Evolutionary conservation across 768 basidiomycete species (phyloP).

Genomic region (Boletus fagicola): DNA sequence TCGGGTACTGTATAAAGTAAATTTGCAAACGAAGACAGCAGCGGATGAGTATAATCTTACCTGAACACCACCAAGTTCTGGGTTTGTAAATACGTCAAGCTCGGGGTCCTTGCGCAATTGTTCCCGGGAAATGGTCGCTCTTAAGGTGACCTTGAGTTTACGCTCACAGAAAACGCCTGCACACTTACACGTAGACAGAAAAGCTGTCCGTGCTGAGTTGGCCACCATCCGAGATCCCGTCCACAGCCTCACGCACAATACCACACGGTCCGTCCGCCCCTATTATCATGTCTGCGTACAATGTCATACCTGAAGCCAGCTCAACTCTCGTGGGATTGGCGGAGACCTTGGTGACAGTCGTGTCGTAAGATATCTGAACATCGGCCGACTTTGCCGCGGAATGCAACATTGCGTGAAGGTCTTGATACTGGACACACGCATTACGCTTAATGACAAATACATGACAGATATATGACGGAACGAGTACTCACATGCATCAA

Average conservation of each 20-base stretch:
- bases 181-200: slow-evolving; percentile 43
- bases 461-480: not conserved
- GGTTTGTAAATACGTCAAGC: slow-evolving; percentile 26
- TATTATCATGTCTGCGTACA: slow-evolving; percentile 50
- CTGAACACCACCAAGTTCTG: slow-evolving; percentile 14
- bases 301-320: slow-evolving; percentile 40
- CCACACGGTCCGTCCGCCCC: slow-evolving; percentile 58
- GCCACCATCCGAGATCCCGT: slow-evolving; percentile 26
- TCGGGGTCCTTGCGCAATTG: slow-evolving; percentile 41
- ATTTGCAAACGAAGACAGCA: not conserved
- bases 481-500: slow-evolving; percentile 42
- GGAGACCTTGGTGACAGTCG: slow-evolving; percentile 32
- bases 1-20: slow-evolving; percentile 10
- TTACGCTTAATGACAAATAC: not conserved
- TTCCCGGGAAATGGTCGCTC: slow-evolving; percentile 41
- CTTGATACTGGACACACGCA: slow-evolving; percentile 43
- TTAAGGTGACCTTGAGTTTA: slow-evolving; percentile 16
- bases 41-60: slow-evolving; percentile 1
- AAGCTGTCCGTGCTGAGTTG: slow-evolving; percentile 25
- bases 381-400: slow-evolving; percentile 46
- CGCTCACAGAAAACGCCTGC: not conserved
- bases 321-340: slow-evolving; percentile 32
- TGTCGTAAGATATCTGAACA: slow-evolving; percentile 44
- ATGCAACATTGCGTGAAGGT: slow-evolving; percentile 47
- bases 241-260: slow-evolving; percentile 35